Evolutionary conservation across 73 alveolate genomes (phyloP), one percentile per base, ranked within the genome.

Genomic region (Strombidium stylifer): DNA sequence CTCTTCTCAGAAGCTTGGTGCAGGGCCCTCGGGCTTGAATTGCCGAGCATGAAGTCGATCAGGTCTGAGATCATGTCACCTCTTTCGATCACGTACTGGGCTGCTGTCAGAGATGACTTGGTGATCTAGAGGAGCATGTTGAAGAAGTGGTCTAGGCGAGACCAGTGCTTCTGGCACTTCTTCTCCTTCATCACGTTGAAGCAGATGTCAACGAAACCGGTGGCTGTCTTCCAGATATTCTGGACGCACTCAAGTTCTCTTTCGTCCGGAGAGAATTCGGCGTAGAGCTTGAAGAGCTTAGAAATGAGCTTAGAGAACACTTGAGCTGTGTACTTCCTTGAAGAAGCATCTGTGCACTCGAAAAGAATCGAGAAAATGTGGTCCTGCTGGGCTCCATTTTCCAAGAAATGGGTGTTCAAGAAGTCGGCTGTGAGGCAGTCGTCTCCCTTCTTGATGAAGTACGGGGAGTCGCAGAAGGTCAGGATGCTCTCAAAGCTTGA

Each of bases 11-110:
- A 68, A 2, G 72, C 40, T 19, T 37, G 37, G 14, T 78, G 79
- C 66, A 72, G 32, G 31, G 59, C 39, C 10, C 4, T 26, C 10
- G 95, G 92, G 26, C 81, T 53, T 31, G 61, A 42, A 25, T 81
- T 71, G 16, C 78, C 91, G 1, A 85, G 68, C 52, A 58, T 56
- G 24, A 85, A 81, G 26, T 85, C 95, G 10, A 85, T 41, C 41
- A 81, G 53, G 28, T 47, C 44, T 3, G 82, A 32, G 15, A 85
- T 56, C 21, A 47, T 59, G 15, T 73, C 85, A 45, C 11, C 39
- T 53, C 34, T 3, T 32, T 49, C 41, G 56, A 49, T 21, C 56
- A 70, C 32, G 36, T 51, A 44, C 40, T 40, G 2, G 15, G 71
- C 55, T 57, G 59, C 2, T 16, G 1, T n/a, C 61, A 53, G 11